Conservation (phyloP, 345 rosid genomes). For the Dimocarpus longan region DNA sequence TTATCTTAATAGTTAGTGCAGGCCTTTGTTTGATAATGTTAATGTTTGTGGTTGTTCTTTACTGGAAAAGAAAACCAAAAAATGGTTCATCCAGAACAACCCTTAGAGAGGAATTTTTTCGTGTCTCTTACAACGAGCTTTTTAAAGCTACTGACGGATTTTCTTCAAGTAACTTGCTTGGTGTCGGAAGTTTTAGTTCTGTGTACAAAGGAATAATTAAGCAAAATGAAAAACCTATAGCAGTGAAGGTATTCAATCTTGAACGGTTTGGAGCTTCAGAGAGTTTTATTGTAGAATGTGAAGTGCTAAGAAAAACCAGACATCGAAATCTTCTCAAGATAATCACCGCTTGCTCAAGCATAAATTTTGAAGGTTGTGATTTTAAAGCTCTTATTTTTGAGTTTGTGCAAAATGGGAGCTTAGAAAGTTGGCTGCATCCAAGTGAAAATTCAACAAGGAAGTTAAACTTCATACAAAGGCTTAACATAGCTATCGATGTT, state of each 20-base stretch:
- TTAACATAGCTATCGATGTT: constrained; percentile 30
- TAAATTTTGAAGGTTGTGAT: constrained; percentile 27
- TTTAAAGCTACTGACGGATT: constrained; percentile 31
- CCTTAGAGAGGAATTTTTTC: background rate
- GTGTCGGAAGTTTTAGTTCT: constrained; percentile 27
- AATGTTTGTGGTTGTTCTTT: background rate
- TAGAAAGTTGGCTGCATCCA: constrained; percentile 22
- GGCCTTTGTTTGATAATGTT: background rate
- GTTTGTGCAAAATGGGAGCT: constrained; percentile 17
- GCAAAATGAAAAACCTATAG: background rate
- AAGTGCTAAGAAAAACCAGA: constrained; percentile 24
- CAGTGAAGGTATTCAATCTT: constrained; percentile 34
- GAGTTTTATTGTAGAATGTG: constrained; percentile 36
- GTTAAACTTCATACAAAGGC: background rate
- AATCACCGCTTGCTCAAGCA: constrained; percentile 28
- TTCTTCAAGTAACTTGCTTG: constrained; percentile 24
- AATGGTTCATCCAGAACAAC: background rate
- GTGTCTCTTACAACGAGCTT: constrained; percentile 28
- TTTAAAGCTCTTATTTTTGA: constrained; percentile 39
- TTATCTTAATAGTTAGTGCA: background rate
- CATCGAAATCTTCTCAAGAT: constrained; percentile 32
- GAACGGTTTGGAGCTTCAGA: constrained; percentile 18
- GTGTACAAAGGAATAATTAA: constrained; percentile 31
- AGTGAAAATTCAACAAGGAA: background rate
- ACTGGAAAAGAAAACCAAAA: background rate